A percentile compares a stretch with the other conserved stretches of the same genome.
These are phyloP conservation scores for Rhizopus arrhizus DNA, from an alignment of 371 early-diverging fungal species.

Conservation along the genomic window DNA sequence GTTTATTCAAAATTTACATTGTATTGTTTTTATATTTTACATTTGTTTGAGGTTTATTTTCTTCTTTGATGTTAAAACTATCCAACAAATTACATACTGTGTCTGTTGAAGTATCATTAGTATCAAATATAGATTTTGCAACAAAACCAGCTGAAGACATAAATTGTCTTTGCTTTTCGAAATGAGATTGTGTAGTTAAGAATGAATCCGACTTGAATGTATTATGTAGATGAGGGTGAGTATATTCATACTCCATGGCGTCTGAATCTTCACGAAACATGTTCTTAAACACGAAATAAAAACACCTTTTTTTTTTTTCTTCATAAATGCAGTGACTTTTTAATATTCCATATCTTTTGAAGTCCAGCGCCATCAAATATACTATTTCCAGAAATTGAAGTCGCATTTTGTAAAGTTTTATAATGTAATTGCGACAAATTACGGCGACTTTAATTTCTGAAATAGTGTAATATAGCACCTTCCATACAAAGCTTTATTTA, in stretches of 20 bases:
- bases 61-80: not conserved
- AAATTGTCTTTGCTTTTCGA: conserved; percentile 1
- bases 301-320: not conserved
- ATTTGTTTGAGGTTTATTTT: not conserved
- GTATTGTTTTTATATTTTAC: not conserved
- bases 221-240: not conserved
- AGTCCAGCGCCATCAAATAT: no score
- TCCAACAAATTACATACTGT: not conserved
- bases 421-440: no score
- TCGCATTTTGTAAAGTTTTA: no score
- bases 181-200: not conserved
- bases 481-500: no score
- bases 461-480: no score
- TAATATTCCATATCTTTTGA: not conserved
- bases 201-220: not conserved
- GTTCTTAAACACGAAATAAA: not conserved
- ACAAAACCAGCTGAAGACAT: not conserved
- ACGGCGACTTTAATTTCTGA: no score
- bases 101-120: not conserved
- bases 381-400: no score
- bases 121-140: conserved; percentile 4
- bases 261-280: not conserved
- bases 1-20: not conserved
- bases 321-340: not conserved
- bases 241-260: conserved; percentile 16